Conservation (phyloP, 2,329 filamentous ascomycete species). For the Microdochium trichocladiopsis region DNA sequence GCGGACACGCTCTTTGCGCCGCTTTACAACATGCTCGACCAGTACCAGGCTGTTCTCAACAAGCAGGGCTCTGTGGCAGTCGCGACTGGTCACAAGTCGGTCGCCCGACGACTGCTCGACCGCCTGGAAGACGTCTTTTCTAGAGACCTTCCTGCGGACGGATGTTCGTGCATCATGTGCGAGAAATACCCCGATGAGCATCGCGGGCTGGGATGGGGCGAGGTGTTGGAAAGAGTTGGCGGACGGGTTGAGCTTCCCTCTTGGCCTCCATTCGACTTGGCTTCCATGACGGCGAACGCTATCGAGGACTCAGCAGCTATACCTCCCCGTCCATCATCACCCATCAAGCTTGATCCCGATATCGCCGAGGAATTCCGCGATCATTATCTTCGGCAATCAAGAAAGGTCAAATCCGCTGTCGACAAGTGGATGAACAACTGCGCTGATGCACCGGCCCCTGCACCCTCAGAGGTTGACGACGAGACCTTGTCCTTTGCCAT, state of each 20-base stretch:
- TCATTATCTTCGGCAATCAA: slow-evolving; percentile 85
- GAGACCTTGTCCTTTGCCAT: slow-evolving; percentile 93
- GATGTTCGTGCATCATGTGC: slow-evolving; percentile 84
- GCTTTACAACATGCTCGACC: slow-evolving; percentile 75
- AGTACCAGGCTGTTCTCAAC: slow-evolving; percentile 74
- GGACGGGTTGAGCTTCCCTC: slow-evolving; percentile 77
- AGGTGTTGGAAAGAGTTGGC: slow-evolving; percentile 88
- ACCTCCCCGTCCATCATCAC: slow-evolving; percentile 49
- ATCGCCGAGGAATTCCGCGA: slow-evolving; percentile 90
- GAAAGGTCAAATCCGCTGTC: slow-evolving; percentile 86
- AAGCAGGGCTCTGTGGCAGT: slow-evolving; percentile 89
- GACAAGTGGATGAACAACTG: slow-evolving; percentile 85
- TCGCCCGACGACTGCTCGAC: slow-evolving; percentile 85
- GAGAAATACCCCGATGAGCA: slow-evolving; percentile 53
- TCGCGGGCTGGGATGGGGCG: slow-evolving; percentile 83
- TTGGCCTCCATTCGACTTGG: slow-evolving; percentile 84
- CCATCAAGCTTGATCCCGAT: slow-evolving; percentile 79
- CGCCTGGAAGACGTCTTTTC: slow-evolving; percentile 92
- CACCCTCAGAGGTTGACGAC: slow-evolving; percentile 85
- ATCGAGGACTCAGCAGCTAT: slow-evolving; percentile 56
- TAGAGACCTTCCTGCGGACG: slow-evolving; percentile 78
- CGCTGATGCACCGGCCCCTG: slow-evolving; percentile 63
- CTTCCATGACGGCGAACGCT: slow-evolving; percentile 52
- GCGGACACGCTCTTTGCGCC: slow-evolving; percentile 74
- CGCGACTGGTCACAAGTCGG: slow-evolving; percentile 88